A percentile compares a stretch with the other conserved stretches of the same genome.
Conservation (phyloP, 208 protist species). For the Strigomonas culicis region DNA sequence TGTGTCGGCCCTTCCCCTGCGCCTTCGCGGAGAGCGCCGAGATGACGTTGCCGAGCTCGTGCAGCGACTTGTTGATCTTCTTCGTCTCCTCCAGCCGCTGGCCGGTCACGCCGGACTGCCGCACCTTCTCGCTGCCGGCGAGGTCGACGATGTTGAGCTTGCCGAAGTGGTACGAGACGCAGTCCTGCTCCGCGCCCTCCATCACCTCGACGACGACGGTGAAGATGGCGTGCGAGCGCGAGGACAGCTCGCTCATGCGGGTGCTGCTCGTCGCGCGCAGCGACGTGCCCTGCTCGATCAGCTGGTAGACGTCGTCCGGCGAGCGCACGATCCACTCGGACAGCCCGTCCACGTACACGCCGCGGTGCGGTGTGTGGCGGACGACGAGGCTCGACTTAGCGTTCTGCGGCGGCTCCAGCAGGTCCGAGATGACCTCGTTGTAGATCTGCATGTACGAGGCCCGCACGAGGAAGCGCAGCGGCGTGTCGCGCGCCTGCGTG, state of each 20-base stretch:
- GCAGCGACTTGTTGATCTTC: slow-evolving; percentile 89
- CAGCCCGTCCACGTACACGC: slow-evolving; percentile 85
- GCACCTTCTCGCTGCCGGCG: slow-evolving; percentile 91
- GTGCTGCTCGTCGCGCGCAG: slow-evolving; percentile 73
- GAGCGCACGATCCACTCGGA: slow-evolving; percentile 75
- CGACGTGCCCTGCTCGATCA: slow-evolving; percentile 78
- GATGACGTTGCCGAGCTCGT: slow-evolving; percentile 89
- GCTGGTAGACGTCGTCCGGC: slow-evolving; percentile 68
- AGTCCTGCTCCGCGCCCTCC: background rate
- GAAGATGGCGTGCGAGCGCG: slow-evolving; percentile 90
- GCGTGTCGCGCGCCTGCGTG: background rate
- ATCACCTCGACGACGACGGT: slow-evolving; percentile 67
- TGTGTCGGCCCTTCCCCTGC: slow-evolving; percentile 23
- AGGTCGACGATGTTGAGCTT: slow-evolving; percentile 93
- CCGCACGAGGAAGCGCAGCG: slow-evolving; percentile 18
- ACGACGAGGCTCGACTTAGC: slow-evolving; percentile 78
- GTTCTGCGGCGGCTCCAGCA: slow-evolving; percentile 50
- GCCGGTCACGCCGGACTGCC: slow-evolving; percentile 68
- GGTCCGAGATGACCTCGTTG: slow-evolving; percentile 83
- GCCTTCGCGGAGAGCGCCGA: slow-evolving; percentile 53
- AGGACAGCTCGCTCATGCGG: slow-evolving; percentile 85
- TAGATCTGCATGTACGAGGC: slow-evolving; percentile 86
- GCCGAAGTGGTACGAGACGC: slow-evolving; percentile 29
- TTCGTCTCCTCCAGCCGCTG: slow-evolving; percentile 53
- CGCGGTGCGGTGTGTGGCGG: slow-evolving; percentile 35